Evolutionary conservation across 169 alveolate genomes (phyloP).

Genomic region (Miamiensis avidus): DNA sequence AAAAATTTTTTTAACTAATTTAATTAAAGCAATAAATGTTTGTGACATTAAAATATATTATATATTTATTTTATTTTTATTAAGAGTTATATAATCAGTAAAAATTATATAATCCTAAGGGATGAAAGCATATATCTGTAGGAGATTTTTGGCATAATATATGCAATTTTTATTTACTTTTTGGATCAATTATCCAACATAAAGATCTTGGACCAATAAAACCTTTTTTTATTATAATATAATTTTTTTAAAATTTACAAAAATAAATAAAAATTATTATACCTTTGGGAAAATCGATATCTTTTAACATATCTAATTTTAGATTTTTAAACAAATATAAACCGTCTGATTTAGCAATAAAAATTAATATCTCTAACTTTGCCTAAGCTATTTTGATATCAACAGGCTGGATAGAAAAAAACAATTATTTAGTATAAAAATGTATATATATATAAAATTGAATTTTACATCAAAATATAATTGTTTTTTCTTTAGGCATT

Average conservation of each 20-base stretch:
- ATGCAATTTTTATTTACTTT: no score
- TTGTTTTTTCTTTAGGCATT: not conserved
- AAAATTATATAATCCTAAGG: not conserved
- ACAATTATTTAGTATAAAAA: no score
- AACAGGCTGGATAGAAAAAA: no score
- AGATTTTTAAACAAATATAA: not conserved
- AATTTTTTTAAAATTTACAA: no score
- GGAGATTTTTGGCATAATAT: not conserved
- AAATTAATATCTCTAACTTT: not conserved
- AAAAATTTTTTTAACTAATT: no score
- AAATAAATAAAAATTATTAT: no score
- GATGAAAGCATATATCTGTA: not conserved
- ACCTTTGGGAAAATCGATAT: not conserved
- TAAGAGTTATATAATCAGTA: not conserved
- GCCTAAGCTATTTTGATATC: not conserved
- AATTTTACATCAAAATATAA: not conserved
- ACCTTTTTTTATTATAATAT: not conserved
- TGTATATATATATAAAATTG: no score
- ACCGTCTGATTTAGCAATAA: not conserved
- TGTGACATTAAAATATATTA: no score
- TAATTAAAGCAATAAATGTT: no score
- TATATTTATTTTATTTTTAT: no score
- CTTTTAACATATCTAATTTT: not conserved
- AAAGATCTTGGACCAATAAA: not conserved
- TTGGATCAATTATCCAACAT: not conserved